These are phyloP conservation scores for Jaapia argillacea DNA, from an alignment of 768 basidiomycete genomes.

Conservation along the genomic window DNA sequence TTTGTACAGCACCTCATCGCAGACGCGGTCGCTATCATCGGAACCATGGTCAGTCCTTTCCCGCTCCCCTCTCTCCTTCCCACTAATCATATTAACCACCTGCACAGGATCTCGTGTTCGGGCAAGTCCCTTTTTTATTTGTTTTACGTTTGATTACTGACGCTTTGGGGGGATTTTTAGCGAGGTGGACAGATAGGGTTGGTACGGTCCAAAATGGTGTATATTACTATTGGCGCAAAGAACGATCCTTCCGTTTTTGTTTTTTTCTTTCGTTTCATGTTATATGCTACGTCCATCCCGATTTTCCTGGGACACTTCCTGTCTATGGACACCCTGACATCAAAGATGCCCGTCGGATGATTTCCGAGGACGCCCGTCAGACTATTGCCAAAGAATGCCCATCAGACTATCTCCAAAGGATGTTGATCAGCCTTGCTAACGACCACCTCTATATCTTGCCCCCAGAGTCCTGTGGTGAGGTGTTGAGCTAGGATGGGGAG, in stretches of 20 bases:
- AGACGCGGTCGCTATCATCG: slow-evolving; percentile 94
- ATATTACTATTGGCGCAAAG: too few species aligned
- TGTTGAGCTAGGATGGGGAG: slow-evolving; percentile 64
- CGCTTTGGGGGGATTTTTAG: slow-evolving; percentile 17
- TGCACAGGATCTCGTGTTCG: slow-evolving; percentile 79
- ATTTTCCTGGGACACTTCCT: too few species aligned
- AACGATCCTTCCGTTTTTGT: too few species aligned
- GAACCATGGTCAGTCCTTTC: slow-evolving; percentile 77
- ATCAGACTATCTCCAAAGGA: slow-evolving; percentile 61
- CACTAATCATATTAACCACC: slow-evolving; percentile 5
- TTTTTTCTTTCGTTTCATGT: too few species aligned
- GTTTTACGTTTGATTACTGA: not conserved
- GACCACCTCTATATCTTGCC: slow-evolving; percentile 41
- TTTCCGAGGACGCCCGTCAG: too few species aligned
- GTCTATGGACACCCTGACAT: too few species aligned
- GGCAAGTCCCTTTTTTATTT: slow-evolving; percentile 40
- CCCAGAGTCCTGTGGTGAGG: slow-evolving; percentile 30
- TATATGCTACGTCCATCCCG: too few species aligned
- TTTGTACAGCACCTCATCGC: slow-evolving; percentile 85
- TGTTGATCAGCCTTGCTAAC: slow-evolving; percentile 68
- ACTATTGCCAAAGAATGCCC: not conserved
- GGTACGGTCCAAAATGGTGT: not conserved
- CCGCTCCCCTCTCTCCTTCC: too few species aligned
- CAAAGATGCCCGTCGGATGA: too few species aligned
- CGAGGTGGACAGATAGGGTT: slow-evolving; percentile 32